Evolutionary conservation across 805 yeast genomes (phyloP), one percentile per base, ranked within the genome.

Genomic region (Candida oleophila): DNA sequence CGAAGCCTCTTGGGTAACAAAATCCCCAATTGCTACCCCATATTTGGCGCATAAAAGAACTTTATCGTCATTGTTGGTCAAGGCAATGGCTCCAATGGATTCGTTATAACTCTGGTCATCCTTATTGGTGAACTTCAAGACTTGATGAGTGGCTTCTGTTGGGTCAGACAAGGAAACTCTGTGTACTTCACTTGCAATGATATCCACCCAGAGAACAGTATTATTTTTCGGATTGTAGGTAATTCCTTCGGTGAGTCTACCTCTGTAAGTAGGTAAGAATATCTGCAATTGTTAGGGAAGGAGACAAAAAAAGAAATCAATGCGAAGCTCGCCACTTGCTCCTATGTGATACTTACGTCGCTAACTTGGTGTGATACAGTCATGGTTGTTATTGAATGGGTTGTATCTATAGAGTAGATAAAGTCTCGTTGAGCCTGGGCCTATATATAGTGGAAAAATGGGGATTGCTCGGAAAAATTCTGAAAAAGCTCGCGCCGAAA

Each of bases 81-180:
- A 76, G 15, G 82, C 87, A 51, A 90, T 75, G 14, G 85, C 91
- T 12, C 96, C 96, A 42, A 87, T 69, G 3, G 80, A 69, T 47
- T 72, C 76, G 12, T 57, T 61, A 11, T 25, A 25, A 5, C 11
- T 25, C 11, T 25, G 9, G 11, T 25, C 30, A 11, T 25, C 30
- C 1, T 45, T 42, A 33, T 73, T 76, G 9, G 61, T 60, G 36
- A 77, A 63, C 37, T 61, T 57, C 42, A 79, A 57, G 14, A 68
- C 62, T 47, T 74, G 68, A 51, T 74, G 80, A 15, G 61, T 55
- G 22, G 54, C 40, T 3, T 42, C 51, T 8, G 46, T 42, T 3
- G 43, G 21, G 22, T 56, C 53, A 19, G 50, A 54, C 22, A 64
- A 52, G 16, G 45, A 38, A 3, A 65, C 62, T 15, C 77, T 57